Evolutionary conservation across 2,329 filamentous ascomycete genomes (phyloP).

Genomic region (Phoma sp.): DNA sequence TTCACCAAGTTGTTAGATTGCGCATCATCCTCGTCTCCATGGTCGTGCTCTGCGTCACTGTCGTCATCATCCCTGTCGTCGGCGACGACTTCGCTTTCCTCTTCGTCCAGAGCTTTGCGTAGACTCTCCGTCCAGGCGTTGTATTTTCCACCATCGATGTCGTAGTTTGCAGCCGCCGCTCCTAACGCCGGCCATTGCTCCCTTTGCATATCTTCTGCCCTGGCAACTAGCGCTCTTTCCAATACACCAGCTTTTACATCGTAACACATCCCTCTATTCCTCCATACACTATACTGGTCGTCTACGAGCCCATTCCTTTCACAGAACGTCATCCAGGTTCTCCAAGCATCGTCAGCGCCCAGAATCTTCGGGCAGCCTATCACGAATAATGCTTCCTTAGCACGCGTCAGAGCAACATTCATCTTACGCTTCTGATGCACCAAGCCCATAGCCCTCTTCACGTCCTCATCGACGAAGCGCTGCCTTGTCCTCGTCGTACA

Average conservation of each 20-base stretch:
- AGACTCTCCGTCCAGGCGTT: slow-evolving; percentile 34
- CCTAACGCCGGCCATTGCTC: slow-evolving; percentile 23
- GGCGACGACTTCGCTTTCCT: slow-evolving; percentile 4
- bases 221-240: slow-evolving; percentile 34
- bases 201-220: slow-evolving; percentile 16
- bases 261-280: not conserved
- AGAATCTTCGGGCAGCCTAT: slow-evolving; percentile 51
- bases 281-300: slow-evolving; percentile 20
- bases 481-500: slow-evolving; percentile 50
- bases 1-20: no score
- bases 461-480: slow-evolving; percentile 43
- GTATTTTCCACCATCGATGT: slow-evolving; percentile 22
- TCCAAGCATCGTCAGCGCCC: slow-evolving; percentile 47
- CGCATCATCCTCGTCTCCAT: no score
- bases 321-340: slow-evolving; percentile 47
- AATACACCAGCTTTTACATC: slow-evolving; percentile 30
- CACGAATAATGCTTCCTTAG: slow-evolving; percentile 51
- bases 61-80: not conserved
- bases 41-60: no score
- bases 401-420: slow-evolving; percentile 54
- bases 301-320: slow-evolving; percentile 44
- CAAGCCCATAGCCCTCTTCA: slow-evolving; percentile 42
- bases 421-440: slow-evolving; percentile 49
- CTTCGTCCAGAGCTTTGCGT: slow-evolving; percentile 31
- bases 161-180: slow-evolving; percentile 5